Evolutionary conservation across 2,329 filamentous ascomycete genomes (phyloP).

Genomic region (Sporothrix dimorphospora): DNA sequence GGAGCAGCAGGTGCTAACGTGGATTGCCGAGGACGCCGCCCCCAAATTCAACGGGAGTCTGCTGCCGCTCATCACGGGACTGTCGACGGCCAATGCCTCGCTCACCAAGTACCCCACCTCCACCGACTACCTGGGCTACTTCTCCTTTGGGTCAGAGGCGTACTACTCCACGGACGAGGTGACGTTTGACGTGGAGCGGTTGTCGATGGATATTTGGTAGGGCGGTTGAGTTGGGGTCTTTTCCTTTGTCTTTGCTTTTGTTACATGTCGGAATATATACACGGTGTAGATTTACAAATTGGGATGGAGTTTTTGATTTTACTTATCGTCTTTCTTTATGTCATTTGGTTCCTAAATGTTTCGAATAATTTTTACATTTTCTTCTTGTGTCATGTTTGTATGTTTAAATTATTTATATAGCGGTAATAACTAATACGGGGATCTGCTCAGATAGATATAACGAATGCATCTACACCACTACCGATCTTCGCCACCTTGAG

Average conservation of each 20-base stretch:
- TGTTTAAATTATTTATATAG: no score
- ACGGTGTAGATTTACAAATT: neutral
- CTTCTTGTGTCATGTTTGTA: no score
- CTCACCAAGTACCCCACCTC: conserved; percentile 43
- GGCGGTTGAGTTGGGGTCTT: neutral
- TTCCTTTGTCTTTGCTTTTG: neutral
- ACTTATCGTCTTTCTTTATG: neutral
- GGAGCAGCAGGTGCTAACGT: conserved; percentile 54
- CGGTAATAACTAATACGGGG: no score
- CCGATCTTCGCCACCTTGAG: no score
- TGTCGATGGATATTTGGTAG: conserved; percentile 42
- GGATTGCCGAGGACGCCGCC: conserved; percentile 46
- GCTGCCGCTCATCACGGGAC: conserved; percentile 48
- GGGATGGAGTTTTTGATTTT: neutral
- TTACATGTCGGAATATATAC: neutral
- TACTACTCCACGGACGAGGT: conserved; percentile 49
- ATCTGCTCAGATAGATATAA: no score
- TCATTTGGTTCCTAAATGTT: no score
- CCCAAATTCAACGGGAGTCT: conserved; percentile 53
- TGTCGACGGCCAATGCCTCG: conserved; percentile 42
- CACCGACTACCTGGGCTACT: conserved; percentile 54
- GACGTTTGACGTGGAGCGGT: conserved; percentile 50
- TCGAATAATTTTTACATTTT: no score
- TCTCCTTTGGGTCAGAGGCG: conserved; percentile 57
- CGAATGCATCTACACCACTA: no score